These are phyloP conservation scores for Didymella segeticola DNA, from an alignment of 2,329 filamentous ascomycete species.

Conservation along the genomic window DNA sequence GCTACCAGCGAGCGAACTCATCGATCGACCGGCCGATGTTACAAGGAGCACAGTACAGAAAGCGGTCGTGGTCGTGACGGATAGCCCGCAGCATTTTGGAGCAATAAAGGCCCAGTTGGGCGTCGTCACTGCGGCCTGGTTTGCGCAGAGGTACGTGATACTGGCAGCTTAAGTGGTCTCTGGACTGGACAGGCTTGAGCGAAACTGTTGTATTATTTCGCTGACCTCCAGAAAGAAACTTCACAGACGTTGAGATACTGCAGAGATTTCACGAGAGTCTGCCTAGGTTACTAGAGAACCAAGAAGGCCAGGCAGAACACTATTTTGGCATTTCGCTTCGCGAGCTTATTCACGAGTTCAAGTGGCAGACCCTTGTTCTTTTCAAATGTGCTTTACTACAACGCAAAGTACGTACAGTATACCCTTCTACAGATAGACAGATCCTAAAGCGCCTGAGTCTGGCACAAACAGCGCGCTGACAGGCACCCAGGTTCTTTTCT, in stretches of 20 bases:
- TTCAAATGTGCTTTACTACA: constrained; percentile 94
- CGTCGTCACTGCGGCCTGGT: constrained; percentile 94
- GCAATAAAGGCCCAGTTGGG: constrained; percentile 88
- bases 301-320: constrained; percentile 79
- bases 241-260: constrained; percentile 89
- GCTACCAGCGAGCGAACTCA: constrained; percentile 78
- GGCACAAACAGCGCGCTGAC: constrained; percentile 18
- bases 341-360: constrained; percentile 92
- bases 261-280: constrained; percentile 90
- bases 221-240: constrained; percentile 63
- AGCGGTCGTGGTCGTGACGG: constrained; percentile 92
- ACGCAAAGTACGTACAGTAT: constrained; percentile 75
- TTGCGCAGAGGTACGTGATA: constrained; percentile 73
- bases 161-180: constrained; percentile 22
- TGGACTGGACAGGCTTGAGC: not conserved
- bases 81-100: constrained; percentile 88
- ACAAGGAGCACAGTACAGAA: constrained; percentile 98
- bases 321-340: constrained; percentile 84
- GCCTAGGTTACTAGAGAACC: constrained; percentile 62
- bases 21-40: constrained; percentile 83
- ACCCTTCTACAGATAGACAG: not conserved
- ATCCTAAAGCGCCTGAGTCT: not conserved
- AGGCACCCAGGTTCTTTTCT: constrained; percentile 85
- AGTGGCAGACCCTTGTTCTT: constrained; percentile 90
- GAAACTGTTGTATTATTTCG: not conserved